phyloP scores from a whole-genome alignment of 2,329 filamentous ascomycete genomes.

The Colletotrichum australisinense region DNA sequence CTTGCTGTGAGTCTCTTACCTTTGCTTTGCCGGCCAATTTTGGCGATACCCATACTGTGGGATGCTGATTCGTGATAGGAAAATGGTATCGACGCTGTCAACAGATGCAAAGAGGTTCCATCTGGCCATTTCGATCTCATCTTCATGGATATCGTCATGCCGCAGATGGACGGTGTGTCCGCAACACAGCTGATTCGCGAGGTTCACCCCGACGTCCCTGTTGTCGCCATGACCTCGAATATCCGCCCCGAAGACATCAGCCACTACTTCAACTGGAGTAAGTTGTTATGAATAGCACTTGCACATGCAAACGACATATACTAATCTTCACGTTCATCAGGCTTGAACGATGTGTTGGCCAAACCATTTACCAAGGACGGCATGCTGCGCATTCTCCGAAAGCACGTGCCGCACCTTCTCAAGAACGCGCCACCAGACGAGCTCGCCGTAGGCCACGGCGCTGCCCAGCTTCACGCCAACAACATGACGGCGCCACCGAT shows the following conservation, averaged over 20 bases:
- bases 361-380: slow-evolving; percentile 96
- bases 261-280: slow-evolving; percentile 81
- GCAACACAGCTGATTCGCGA: slow-evolving; percentile 94
- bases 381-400: slow-evolving; percentile 86
- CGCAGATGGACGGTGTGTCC: slow-evolving; percentile 92
- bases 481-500: slow-evolving; percentile 45
- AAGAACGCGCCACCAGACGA: slow-evolving; percentile 68
- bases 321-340: slow-evolving; percentile 56
- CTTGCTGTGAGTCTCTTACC: slow-evolving; percentile 66
- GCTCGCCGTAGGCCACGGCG: slow-evolving; percentile 46
- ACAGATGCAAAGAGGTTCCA: slow-evolving; percentile 73
- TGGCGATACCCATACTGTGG: not conserved
- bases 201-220: slow-evolving; percentile 83
- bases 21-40: not conserved
- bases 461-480: slow-evolving; percentile 47
- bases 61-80: slow-evolving; percentile 38
- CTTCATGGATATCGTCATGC: slow-evolving; percentile 98
- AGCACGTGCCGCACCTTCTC: slow-evolving; percentile 86
- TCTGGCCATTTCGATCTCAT: slow-evolving; percentile 72
- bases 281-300: not conserved
- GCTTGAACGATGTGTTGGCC: slow-evolving; percentile 97
- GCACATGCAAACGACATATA: slow-evolving; percentile 10
- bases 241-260: slow-evolving; percentile 96
- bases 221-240: slow-evolving; percentile 99
- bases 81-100: slow-evolving; percentile 92